Evolutionary conservation across 2,329 filamentous ascomycete genomes (phyloP).

Genomic region (Diaporthe vexans): DNA sequence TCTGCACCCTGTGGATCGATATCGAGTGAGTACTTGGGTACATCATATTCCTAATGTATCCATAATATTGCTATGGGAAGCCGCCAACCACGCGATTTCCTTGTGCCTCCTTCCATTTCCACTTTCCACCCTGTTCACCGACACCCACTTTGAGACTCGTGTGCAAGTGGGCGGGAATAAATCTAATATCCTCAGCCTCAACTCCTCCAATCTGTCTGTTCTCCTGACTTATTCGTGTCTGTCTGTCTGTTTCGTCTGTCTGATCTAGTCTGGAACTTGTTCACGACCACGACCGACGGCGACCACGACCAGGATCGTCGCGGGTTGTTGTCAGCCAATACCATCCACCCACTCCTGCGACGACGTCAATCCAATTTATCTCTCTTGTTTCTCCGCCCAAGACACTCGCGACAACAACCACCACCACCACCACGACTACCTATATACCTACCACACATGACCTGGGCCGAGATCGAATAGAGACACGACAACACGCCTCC

Average conservation of each 20-base stretch:
- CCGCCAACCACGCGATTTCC: constrained; percentile 29
- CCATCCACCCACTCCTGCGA: not conserved
- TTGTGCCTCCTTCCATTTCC: not conserved
- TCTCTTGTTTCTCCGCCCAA: too few species aligned
- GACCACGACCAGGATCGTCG: not conserved
- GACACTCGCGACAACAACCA: not conserved
- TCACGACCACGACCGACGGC: not conserved
- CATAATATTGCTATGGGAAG: constrained; percentile 18
- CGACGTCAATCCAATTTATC: not conserved
- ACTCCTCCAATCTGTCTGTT: not conserved
- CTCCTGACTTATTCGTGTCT: not conserved
- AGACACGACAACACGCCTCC: not conserved
- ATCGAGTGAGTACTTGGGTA: too few species aligned
- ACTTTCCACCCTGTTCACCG: not conserved
- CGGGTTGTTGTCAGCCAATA: not conserved
- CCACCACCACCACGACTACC: not conserved
- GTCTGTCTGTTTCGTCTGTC: too few species aligned
- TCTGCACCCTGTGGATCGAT: not conserved
- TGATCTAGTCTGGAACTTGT: not conserved
- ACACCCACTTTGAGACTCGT: not conserved
- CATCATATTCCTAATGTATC: constrained; percentile 11
- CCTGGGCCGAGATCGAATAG: constrained; percentile 6
- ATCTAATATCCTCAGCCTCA: constrained; percentile 26
- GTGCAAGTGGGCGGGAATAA: constrained; percentile 4
- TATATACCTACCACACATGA: not conserved